Evolutionary conservation across 768 basidiomycete genomes (phyloP).

Genomic region (Roridomyces roridus): DNA sequence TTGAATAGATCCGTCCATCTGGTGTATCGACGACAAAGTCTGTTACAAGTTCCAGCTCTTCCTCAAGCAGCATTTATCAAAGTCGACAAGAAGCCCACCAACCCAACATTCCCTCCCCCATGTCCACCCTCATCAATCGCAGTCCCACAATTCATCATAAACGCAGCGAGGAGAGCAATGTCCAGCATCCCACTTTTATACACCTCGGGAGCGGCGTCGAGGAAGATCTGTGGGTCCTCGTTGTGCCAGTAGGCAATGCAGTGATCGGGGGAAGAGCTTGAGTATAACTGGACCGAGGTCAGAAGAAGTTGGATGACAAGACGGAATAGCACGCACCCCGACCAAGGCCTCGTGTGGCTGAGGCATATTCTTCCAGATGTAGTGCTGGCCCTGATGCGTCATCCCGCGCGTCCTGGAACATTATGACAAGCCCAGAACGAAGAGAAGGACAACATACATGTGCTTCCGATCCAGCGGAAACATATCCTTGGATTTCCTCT

Average conservation of each 20-base stretch:
- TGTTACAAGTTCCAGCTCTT: background rate
- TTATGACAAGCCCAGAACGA: background rate
- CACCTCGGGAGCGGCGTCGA: conserved; percentile 9
- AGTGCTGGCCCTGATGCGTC: background rate
- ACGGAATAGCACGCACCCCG: background rate
- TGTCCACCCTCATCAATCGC: conserved; percentile 3
- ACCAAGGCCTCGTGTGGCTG: background rate
- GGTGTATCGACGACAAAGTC: too few relatives aligned
- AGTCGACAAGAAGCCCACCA: background rate
- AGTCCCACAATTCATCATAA: conserved; percentile 18
- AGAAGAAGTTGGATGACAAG: background rate
- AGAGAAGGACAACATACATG: background rate
- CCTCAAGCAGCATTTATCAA: conserved; percentile 14
- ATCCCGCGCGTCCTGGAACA: conserved; percentile 9
- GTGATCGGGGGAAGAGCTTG: background rate
- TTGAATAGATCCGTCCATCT: too few relatives aligned
- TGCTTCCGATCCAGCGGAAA: conserved; percentile 10
- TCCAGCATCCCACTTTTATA: conserved; percentile 15
- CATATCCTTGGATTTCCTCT: conserved; percentile 5
- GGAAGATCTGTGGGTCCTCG: conserved; percentile 5
- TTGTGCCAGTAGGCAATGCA: conserved; percentile 13
- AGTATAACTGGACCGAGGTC: background rate
- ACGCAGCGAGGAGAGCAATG: conserved; percentile 13
- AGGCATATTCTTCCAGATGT: background rate
- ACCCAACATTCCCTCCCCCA: background rate